Evolutionary conservation across 192 early-diverging fungal species (phyloP), one percentile per base, ranked within the genome.

Genomic region (Neocallimastix lanati): DNA sequence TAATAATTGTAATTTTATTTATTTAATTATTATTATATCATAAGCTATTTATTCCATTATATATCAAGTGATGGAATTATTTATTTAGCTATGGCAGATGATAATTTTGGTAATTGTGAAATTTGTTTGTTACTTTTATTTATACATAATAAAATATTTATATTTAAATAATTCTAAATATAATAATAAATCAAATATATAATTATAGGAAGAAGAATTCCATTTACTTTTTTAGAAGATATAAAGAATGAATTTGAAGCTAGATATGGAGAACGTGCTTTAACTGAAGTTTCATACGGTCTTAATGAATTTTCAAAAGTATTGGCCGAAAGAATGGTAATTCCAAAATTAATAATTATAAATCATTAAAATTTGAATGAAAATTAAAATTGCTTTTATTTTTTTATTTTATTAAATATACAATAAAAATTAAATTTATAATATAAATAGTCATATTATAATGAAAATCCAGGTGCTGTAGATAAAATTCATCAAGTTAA

Each of bases 141-240:
- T n/a, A n/a, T n/a, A n/a, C n/a, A n/a, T n/a, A n/a, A n/a, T n/a
- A n/a, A n/a, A n/a, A n/a, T n/a, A n/a, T n/a, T n/a, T n/a, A n/a
- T n/a, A n/a, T n/a, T n/a, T n/a, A n/a, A n/a, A n/a, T n/a, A n/a
- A n/a, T n/a, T n/a, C n/a, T n/a, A n/a, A n/a, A n/a, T n/a, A n/a
- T n/a, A n/a, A n/a, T n/a, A n/a, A n/a, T n/a, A n/a, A n/a, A n/a
- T n/a, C n/a, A n/a, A n/a, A n/a, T n/a, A 77, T 82, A 0, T 89
- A 2, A 25, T 28, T 29, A 40, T 87, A 87, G 90, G 91, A 11
- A 92, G 95, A 25, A 85, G 95, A 76, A 86, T 94, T 38, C 95
- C 96, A 14, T 97, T 97, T 87, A 90, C 92, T 6, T 96, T 97
- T 83, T 86, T 97, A 28, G 91, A 95, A 81, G 94, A 96, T 83